These are phyloP conservation scores for Plasmodium ovale DNA, from an alignment of 169 alveolate genomes.

Conservation along the genomic window DNA sequence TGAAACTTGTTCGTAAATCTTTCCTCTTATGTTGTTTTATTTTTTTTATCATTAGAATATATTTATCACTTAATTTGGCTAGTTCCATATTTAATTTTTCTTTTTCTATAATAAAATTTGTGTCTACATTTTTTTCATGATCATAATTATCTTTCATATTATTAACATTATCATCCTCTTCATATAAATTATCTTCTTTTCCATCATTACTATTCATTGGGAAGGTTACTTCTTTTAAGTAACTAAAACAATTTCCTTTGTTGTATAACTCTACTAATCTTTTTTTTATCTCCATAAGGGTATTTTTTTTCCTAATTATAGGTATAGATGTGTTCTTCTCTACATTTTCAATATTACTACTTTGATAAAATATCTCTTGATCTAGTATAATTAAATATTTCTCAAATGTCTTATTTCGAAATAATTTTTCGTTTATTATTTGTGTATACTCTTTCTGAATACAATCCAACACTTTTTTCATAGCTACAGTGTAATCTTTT, in stretches of 20 bases:
- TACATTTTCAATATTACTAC: constrained; percentile 25
- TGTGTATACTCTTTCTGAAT: constrained; percentile 40
- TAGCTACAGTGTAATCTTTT: constrained; percentile 35
- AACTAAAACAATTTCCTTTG: constrained; percentile 61
- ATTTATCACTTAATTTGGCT: constrained; percentile 24
- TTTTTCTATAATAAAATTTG: constrained; percentile 38
- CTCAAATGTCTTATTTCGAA: constrained; percentile 27
- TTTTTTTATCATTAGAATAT: constrained; percentile 12
- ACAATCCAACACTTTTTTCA: constrained; percentile 25
- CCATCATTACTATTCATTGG: background rate
- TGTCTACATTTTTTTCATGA: background rate
- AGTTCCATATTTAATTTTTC: constrained; percentile 37
- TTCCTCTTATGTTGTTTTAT: constrained; percentile 42
- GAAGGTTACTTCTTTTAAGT: constrained; percentile 22
- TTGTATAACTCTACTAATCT: constrained; percentile 27
- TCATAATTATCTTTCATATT: background rate
- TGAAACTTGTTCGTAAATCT: constrained; percentile 46
- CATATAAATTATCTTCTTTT: background rate
- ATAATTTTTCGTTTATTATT: constrained; percentile 44
- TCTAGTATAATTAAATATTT: constrained; percentile 46
- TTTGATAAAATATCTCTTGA: constrained; percentile 19
- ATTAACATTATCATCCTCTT: background rate
- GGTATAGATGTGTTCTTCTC: constrained; percentile 42
- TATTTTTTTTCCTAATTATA: constrained; percentile 21
- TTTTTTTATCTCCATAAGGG: constrained; percentile 11